Evolutionary conservation across 177 flowering plant species (phyloP), one percentile per base, ranked within the genome.

Genomic region (Telopea speciosissima): DNA sequence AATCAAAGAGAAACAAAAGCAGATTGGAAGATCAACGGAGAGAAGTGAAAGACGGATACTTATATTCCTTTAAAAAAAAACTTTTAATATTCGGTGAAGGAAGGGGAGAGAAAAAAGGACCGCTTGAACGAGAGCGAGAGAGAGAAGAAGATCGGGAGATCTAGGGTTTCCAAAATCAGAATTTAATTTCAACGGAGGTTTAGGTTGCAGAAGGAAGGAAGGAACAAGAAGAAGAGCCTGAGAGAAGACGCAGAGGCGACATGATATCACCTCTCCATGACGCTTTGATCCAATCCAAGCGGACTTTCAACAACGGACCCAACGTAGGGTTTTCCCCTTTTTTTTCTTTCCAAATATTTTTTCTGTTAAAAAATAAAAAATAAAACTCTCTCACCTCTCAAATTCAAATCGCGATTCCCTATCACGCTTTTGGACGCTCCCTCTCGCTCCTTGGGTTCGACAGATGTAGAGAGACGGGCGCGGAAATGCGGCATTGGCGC

Each of bases 231-330:
- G 10, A 65, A 56, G 10, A 14, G 62, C 22, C 63, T 5, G 61
- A 42, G 14, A 63, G 70, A 58, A 67, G 58, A 36, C 11, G 28
- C 52, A 54, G 31, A 65, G 78, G 65, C 68, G 72, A 67, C 77
- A 42, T 28, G 59, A 33, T 67, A 62, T 63, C 58, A 58, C 59
- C 63, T n/a, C 33, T 65, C 60, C 59, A 49, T 58, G 66, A 58
- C 71, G 64, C 63, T 70, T 59, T 73, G 76, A 70, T 73, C 74
- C 76, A 73, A 70, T 73, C 79, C 31, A 73, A 73, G 66, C 65
- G 42, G 62, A 25, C 62, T 65, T 42, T 10, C 24, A 59, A 42
- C 25, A 58, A 2, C 61, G 40, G 63, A 63, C 40, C 40, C 44
- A 52, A 52, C 19, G 24, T 25, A 40, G 36, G 40, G 66, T 70